Base-by-base conservation (phyloP, 352 stramenopile genomes). In the Globisporangium orthogonon region DNA sequence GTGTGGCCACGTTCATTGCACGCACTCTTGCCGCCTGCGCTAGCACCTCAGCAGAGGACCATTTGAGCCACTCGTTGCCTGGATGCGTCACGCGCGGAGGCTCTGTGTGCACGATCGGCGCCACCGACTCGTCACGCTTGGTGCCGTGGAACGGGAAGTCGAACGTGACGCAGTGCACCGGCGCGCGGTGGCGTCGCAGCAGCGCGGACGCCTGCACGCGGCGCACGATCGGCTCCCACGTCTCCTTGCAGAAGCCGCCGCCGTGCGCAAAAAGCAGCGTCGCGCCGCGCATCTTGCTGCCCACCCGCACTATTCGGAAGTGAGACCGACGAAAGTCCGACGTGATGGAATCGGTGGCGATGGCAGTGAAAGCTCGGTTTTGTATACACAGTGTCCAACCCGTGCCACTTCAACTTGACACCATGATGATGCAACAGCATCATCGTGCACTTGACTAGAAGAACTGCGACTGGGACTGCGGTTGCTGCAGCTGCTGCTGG, bases 71-170 rank as follows among this genome's bases (percentile, higher is more conserved):
- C 2, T 71, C 28, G 3, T 53, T 47, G 15, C 60, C 63, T 35
- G 69, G 68, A 37, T 83, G 73, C 30, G 52, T 30, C 37, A 83
- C 73, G 30, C 73, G 62, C n/a, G 66, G 71, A 1, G 70, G 47
- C 33, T 78, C 43, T 15, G 54, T 6, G 13, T 29, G 6, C 30
- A 53, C 5, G 4, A 28, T 37, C 10, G 74, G 41, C 4, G 54
- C 41, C 13, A 70, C 52, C 0, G 66, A 75, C 9, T 74, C 61
- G 52, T 84, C 70, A 11, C 70, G 63, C 14, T 77, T 73, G 47
- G 51, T 61, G 46, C 76, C 76, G 54, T 86, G 76, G 62, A 72
- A 83, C 46, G 69, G 73, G 47, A 82, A 74, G 55, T 82, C 73
- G 50, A 82, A 79, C 50, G 23, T 66, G 41, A 66, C 53, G 35